These are phyloP conservation scores for Saturnispora zaruensis DNA, from an alignment of 805 yeast genomes.

Conservation along the genomic window DNA sequence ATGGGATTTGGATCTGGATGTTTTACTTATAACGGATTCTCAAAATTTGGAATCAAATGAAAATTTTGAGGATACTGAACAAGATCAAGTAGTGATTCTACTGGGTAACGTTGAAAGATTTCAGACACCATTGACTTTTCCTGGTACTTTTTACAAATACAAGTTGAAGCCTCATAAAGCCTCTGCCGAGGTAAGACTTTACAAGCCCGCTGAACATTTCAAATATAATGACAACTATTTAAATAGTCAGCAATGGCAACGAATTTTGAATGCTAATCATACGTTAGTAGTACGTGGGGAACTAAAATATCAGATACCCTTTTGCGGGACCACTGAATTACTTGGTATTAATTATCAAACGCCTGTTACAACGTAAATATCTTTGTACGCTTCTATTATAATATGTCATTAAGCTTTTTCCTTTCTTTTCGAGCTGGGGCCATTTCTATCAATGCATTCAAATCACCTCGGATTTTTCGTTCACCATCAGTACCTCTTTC, in stretches of 20 bases:
- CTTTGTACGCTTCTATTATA: background rate
- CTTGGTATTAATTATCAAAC: conserved; percentile 24
- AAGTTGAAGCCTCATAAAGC: conserved; percentile 11
- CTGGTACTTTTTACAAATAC: conserved; percentile 20
- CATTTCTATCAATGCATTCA: conserved; percentile 26
- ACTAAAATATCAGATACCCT: conserved; percentile 25
- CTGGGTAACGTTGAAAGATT: conserved; percentile 26
- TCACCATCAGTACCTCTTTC: conserved; percentile 19
- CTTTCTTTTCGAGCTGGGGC: conserved; percentile 19
- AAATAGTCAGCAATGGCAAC: conserved; percentile 25
- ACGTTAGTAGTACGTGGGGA: conserved; percentile 27
- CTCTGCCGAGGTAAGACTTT: conserved; percentile 27
- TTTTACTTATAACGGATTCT: conserved; percentile 24
- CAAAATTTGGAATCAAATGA: background rate
- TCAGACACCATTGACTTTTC: conserved; percentile 26
- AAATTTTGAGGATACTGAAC: background rate
- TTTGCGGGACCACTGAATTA: conserved; percentile 20
- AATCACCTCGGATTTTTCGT: conserved; percentile 35
- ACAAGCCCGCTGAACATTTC: conserved; percentile 24
- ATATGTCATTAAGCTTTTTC: background rate
- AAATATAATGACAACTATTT: conserved; percentile 19
- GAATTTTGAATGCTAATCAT: conserved; percentile 22
- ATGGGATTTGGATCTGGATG: conserved; percentile 28
- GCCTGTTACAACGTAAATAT: background rate
- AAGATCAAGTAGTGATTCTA: conserved; percentile 20